Base-by-base conservation (phyloP, 176 grass and related monocot genomes). In the sorghum (Sorghum bicolor) region DNA sequence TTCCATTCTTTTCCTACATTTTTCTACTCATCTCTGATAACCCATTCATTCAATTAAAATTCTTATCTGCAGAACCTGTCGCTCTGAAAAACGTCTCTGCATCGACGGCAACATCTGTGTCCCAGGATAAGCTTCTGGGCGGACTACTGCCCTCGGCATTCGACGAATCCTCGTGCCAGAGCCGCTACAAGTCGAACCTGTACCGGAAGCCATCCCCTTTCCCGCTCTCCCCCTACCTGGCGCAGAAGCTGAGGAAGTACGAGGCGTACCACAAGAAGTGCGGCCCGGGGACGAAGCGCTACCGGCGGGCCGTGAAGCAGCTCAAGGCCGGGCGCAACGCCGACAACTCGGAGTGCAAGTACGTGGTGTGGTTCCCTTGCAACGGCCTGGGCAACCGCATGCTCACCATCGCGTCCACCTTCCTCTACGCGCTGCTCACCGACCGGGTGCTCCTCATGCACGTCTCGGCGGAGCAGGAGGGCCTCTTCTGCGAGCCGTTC, bases 311-410 rank as follows among this genome's bases (percentile, higher is more conserved):
- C 52, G 69, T 94, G 41, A 60, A 89, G 82, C 92, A 94, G 74
- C 92, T 97, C 83, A 84, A 77, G 57, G 36, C 87, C 2, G 87
- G 92, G 13, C 85, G 72, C 75, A 94, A 88, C 75, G 72, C 40
- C 24, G 94, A 82, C 11, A 31, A 48, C 10, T 30, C 85, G 0
- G 79, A 75, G 52, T 97, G 94, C 92, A 86, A 87, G 72, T 97
- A 97, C 52, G 83, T 97, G 69, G 76, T 97, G 30, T 97, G 94
- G 94, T 91, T 92, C 64, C 92, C 92, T 8, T 90, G 87, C 88
- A 94, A 97, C 69, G 94, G 94, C 4, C 86, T 97, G 24, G 94
- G 94, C n/a, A 97, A 97, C 80, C 83, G 94, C 5, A 97, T 97
- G 94, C 87, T 97, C 20, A 92, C 87, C 30, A 88, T 97, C 66